phyloP scores from a whole-genome alignment of 2,329 filamentous ascomycete genomes.

The Hypomyces perniciosus region DNA sequence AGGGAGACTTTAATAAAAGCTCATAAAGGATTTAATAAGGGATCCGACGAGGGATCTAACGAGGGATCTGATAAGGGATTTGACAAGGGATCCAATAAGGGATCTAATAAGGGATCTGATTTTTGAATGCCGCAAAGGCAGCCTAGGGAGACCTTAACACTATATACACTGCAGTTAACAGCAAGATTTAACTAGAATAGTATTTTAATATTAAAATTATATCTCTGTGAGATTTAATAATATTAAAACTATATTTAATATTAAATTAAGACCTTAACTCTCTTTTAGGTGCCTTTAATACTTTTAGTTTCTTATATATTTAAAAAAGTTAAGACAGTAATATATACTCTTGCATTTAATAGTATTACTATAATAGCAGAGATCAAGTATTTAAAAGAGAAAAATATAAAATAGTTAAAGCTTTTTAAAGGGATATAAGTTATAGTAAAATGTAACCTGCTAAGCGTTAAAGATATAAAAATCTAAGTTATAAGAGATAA shows the following conservation, averaged over 20 bases:
- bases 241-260: constrained; percentile 1
- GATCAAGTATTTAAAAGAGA: too few species aligned
- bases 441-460: background rate
- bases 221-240: background rate
- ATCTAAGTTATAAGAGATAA: too few species aligned
- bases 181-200: background rate
- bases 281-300: too few species aligned
- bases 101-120: too few species aligned
- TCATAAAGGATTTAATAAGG: background rate
- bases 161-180: too few species aligned
- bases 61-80: too few species aligned
- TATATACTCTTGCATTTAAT: background rate
- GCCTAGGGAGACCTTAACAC: too few species aligned
- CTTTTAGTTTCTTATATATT: too few species aligned
- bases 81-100: background rate
- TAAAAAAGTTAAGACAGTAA: background rate
- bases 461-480: constrained; percentile 12
- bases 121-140: too few species aligned
- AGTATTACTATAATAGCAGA: constrained; percentile 1
- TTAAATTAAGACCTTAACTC: background rate
- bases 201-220: background rate
- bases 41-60: too few species aligned
- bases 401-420: background rate
- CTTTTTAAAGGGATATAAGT: background rate
- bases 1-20: background rate